Evolutionary conservation across 176 grass and related monocot genomes (phyloP).

Genomic region (Thalia dealbata): DNA sequence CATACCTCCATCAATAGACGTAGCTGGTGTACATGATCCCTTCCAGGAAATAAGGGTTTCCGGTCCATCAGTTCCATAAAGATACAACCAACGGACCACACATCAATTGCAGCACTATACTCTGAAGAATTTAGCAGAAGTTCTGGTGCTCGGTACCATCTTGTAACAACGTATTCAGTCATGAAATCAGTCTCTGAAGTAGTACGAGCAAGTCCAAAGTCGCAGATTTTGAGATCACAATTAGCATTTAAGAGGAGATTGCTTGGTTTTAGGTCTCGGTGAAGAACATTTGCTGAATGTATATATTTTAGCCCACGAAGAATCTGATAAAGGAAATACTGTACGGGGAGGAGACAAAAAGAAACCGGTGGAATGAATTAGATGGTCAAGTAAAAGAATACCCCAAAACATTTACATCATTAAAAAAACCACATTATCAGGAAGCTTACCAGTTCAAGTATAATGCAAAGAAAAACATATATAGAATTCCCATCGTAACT

Average conservation of each 20-base stretch:
- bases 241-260: constrained; percentile 30
- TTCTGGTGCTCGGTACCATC: constrained; percentile 91
- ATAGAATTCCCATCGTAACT: no score
- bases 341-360: constrained; percentile 27
- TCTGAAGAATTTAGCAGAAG: constrained; percentile 84
- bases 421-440: no score
- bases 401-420: no score
- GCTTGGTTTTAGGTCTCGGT: constrained; percentile 59
- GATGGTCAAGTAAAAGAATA: no score
- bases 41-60: constrained; percentile 80
- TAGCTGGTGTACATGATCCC: constrained; percentile 95
- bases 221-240: constrained; percentile 37
- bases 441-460: no score
- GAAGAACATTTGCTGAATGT: constrained; percentile 63
- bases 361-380: no score
- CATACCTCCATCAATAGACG: constrained; percentile 85
- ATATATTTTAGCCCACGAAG: constrained; percentile 95
- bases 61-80: constrained; percentile 98
- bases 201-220: constrained; percentile 56
- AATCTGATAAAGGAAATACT: constrained; percentile 99
- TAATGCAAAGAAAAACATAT: no score
- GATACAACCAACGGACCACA: constrained; percentile 95
- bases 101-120: constrained; percentile 90
- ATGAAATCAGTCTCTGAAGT: constrained; percentile 47
- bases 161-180: constrained; percentile 82